Conservation (phyloP, 176 grass and related monocot species). For the Saccharum spontaneum region DNA sequence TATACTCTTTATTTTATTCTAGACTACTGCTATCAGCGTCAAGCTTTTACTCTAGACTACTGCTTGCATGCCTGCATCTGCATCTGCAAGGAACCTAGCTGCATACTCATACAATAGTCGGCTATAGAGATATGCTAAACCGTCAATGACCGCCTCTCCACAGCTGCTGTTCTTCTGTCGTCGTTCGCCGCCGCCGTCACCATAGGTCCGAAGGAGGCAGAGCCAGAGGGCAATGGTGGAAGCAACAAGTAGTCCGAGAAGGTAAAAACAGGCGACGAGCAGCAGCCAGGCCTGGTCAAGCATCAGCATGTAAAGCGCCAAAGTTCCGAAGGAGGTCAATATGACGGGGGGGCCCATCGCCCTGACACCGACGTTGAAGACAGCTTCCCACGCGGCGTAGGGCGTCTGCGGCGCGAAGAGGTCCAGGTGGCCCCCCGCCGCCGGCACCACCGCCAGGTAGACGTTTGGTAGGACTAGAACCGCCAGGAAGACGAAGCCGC, state of each 20-base stretch:
- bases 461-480: neutral
- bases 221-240: neutral
- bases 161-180: neutral
- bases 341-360: neutral
- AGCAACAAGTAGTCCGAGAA: neutral
- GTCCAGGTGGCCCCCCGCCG: neutral
- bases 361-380: neutral
- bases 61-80: neutral
- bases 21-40: no score
- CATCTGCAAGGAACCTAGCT: neutral
- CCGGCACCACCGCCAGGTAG: neutral
- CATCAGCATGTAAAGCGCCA: neutral
- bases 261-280: neutral
- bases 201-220: neutral
- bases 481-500: neutral
- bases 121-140: neutral
- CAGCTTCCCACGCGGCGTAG: neutral
- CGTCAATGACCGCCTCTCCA: neutral
- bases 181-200: no score
- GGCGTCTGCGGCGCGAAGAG: neutral
- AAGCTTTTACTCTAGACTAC: no score
- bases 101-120: neutral
- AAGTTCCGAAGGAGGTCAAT: neutral
- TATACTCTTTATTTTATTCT: no score
- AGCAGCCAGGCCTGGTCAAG: neutral